Percentiles rank a stretch among this genome's conserved stretches.
Evolutionary conservation across 768 basidiomycete species (phyloP).

Genomic region (Trametes elegans): DNA sequence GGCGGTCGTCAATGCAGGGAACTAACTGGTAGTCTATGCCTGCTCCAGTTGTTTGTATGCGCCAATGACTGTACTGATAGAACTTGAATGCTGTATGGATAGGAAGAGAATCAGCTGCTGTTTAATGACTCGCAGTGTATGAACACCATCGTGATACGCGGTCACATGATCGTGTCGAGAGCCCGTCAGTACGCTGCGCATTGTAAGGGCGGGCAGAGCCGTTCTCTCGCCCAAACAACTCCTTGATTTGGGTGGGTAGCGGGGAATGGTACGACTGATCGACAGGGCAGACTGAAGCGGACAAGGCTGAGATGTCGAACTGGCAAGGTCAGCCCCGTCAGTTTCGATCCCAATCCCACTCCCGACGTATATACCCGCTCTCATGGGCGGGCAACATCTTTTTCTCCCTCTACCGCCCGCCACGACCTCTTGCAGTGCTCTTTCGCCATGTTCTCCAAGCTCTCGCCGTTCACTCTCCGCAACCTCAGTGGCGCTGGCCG

Average conservation of each 20-base stretch:
- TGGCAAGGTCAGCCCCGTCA: slow-evolving; percentile 1
- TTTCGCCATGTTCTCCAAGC: neutral
- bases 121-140: too few relatives aligned
- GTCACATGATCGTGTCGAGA: slow-evolving; percentile 2
- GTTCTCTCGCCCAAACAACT: too few relatives aligned
- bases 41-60: neutral
- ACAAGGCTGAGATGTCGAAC: too few relatives aligned
- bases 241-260: too few relatives aligned
- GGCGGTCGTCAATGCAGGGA: neutral
- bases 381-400: neutral
- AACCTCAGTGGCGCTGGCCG: slow-evolving; percentile 3
- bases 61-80: neutral
- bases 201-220: too few relatives aligned
- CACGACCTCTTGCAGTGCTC: neutral
- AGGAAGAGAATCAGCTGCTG: too few relatives aligned
- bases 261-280: neutral
- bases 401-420: neutral
- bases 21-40: neutral
- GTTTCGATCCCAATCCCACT: neutral
- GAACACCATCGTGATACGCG: neutral
- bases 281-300: too few relatives aligned
- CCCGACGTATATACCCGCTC: neutral
- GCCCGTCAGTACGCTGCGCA: neutral
- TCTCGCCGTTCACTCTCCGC: neutral
- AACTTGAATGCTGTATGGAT: too few relatives aligned